A percentile compares a stretch with the other conserved stretches of the same genome.
Conservation (phyloP, 2,329 filamentous ascomycete species). For the Calcarisporium arbuscula region DNA sequence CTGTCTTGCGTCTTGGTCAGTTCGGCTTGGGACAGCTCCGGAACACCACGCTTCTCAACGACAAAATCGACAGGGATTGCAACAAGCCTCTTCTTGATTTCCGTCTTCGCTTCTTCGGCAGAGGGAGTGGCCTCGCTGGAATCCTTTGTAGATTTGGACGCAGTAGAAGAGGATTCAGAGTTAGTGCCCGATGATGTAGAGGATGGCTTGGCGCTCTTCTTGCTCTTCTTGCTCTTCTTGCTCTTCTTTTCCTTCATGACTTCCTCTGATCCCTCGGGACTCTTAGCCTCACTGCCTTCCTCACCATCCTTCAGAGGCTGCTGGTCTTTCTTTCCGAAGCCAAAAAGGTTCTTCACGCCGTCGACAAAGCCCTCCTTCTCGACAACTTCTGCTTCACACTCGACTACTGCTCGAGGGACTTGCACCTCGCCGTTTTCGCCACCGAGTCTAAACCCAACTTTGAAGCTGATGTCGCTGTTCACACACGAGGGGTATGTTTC, state of each 20-base stretch:
- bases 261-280: slow-evolving; percentile 28
- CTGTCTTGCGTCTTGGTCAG: slow-evolving; percentile 56
- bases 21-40: slow-evolving; percentile 42
- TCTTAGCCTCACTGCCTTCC: slow-evolving; percentile 34
- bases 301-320: slow-evolving; percentile 65
- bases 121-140: slow-evolving; percentile 36
- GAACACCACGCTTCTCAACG: slow-evolving; percentile 43
- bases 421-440: slow-evolving; percentile 73
- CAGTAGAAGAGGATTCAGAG: slow-evolving; percentile 1
- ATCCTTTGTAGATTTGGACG: slow-evolving; percentile 16
- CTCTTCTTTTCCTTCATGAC: slow-evolving; percentile 38
- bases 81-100: slow-evolving; percentile 53
- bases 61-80: slow-evolving; percentile 45
- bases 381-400: slow-evolving; percentile 71
- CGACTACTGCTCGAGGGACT: slow-evolving; percentile 67
- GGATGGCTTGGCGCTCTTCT: slow-evolving; percentile 25
- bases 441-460: slow-evolving; percentile 68
- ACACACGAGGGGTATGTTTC: slow-evolving; percentile 69
- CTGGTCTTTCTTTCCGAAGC: slow-evolving; percentile 85
- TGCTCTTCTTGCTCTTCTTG: no score
- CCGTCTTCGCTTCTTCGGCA: slow-evolving; percentile 38
- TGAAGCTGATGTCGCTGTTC: slow-evolving; percentile 70
- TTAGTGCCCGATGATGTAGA: slow-evolving; percentile 6
- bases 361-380: slow-evolving; percentile 81
- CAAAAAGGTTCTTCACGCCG: slow-evolving; percentile 92